Conservation (phyloP, 441 rosid species). For the Gossypium lobatum region DNA sequence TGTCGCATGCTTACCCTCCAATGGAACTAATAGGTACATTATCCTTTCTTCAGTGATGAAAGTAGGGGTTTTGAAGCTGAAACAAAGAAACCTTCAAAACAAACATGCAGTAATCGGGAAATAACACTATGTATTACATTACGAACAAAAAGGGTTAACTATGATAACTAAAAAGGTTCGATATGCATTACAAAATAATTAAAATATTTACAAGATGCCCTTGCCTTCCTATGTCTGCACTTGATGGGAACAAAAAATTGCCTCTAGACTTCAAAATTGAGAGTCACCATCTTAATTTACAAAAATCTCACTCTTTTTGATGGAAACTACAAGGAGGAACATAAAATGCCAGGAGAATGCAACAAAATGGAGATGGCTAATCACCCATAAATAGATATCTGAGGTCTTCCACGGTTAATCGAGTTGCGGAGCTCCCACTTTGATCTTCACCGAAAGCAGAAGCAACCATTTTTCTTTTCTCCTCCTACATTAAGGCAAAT, state of each 20-base stretch:
- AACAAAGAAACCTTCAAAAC: background rate
- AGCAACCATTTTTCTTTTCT: slow-evolving; percentile 84
- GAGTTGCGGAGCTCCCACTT: slow-evolving; percentile 55
- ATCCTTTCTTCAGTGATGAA: background rate
- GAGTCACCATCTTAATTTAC: slow-evolving; percentile 27
- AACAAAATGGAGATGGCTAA: background rate
- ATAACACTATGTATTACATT: background rate
- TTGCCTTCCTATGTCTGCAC: slow-evolving; percentile 15
- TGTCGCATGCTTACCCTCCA: background rate
- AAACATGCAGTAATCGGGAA: background rate
- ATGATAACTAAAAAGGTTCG: slow-evolving; percentile 12
- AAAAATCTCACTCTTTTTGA: slow-evolving; percentile 11
- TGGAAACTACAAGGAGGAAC: slow-evolving; percentile 2
- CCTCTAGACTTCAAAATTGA: slow-evolving; percentile 30
- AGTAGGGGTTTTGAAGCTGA: background rate
- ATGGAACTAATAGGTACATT: background rate
- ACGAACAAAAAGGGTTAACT: background rate
- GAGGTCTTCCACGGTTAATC: slow-evolving; percentile 79
- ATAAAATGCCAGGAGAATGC: background rate
- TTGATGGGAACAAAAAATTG: slow-evolving; percentile 28
- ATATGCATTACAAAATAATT: slow-evolving; percentile 19
- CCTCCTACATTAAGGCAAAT: slow-evolving; percentile 49
- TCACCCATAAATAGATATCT: slow-evolving; percentile 55
- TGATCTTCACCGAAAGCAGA: slow-evolving; percentile 93
- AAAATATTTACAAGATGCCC: slow-evolving; percentile 30